Percentiles rank a stretch among this genome's conserved stretches.
phyloP scores from a whole-genome alignment of 495 filamentous ascomycete species.

The Penicillium canariense region DNA sequence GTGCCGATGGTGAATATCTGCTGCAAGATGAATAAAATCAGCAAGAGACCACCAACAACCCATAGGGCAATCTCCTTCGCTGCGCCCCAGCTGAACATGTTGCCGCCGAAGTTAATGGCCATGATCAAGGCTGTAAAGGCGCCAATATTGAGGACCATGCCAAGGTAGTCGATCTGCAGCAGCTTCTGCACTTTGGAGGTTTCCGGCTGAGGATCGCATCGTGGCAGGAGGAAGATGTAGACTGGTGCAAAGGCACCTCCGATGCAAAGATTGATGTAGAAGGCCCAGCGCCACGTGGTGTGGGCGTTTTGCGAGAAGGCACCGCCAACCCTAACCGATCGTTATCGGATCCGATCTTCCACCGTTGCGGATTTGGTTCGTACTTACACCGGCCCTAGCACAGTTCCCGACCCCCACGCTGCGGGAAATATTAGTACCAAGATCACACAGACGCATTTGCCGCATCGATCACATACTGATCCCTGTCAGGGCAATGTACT shows the following conservation, averaged over 20 bases:
- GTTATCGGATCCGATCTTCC: background rate
- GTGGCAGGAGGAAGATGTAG: conserved; percentile 56
- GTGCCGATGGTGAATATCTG: conserved; percentile 54
- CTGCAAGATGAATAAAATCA: conserved; percentile 48
- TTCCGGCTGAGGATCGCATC: conserved; percentile 43
- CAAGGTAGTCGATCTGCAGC: conserved; percentile 34
- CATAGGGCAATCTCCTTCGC: conserved; percentile 54
- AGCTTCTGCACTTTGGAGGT: conserved; percentile 34
- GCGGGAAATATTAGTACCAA: background rate
- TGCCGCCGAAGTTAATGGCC: conserved; percentile 56
- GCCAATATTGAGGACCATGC: conserved; percentile 36
- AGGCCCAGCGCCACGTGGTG: conserved; percentile 60
- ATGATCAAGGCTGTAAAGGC: conserved; percentile 45
- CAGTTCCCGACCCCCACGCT: conserved; percentile 43
- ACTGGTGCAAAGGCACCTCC: conserved; percentile 52
- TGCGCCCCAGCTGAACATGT: conserved; percentile 50
- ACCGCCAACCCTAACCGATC: conserved; percentile 48
- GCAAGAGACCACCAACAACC: conserved; percentile 49
- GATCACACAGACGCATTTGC: background rate
- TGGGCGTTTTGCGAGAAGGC: conserved; percentile 48
- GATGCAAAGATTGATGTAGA: conserved; percentile 69
- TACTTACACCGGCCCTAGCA: conserved; percentile 50
- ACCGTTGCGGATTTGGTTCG: background rate
- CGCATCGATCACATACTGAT: conserved; percentile 16
- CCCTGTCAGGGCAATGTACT: conserved; percentile 33